Base-by-base conservation (phyloP, 306 rosid genomes). In the Acmispon strigosus region DNA sequence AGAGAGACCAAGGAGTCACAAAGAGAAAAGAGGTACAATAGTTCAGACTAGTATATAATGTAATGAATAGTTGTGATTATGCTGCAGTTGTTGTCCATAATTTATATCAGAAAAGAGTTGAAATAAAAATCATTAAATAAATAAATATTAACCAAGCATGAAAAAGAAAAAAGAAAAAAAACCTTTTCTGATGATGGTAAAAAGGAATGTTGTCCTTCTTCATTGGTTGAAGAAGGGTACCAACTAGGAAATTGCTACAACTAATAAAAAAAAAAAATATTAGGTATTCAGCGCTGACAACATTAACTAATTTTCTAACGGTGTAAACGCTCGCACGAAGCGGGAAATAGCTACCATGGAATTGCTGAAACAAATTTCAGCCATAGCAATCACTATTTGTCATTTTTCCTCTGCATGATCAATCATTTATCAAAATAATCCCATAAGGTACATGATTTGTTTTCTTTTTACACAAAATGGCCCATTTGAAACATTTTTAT, bases 41-140 rank as follows among this genome's bases (percentile, higher is more conserved):
- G 74, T 74, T 78, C 69, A 42, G 18, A 71, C 37, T 69, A 18
- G 41, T 76, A 55, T 82, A 82, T 77, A 83, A 49, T 68, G 73
- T 43, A 37, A 13, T n/a, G 11, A 53, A 47, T 62, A 22, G 47
- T 39, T 54, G 43, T 83, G 42, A 48, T 62, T 54, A 52, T 50
- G 19, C 52, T 50, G 19, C 18, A 44, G 16, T 57, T 20, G 22
- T 8, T 54, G 10, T 49, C 17, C 51, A 50, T 58, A 60, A 44
- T 7, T 59, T 56, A 60, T 60, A 50, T 17, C 20, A 27, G 6
- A 52, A 51, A 45, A 60, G 53, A 56, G 50, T 77, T 67, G 79
- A 67, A 59, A 27, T 8, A 29, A 74, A 36, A 69, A 7, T 18
- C 27, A 39, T 56, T 19, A 62, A 27, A 59, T 13, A 50, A 18